Conservation (phyloP, 805 yeast species). For the Cyberlindnera mississippiensis region DNA sequence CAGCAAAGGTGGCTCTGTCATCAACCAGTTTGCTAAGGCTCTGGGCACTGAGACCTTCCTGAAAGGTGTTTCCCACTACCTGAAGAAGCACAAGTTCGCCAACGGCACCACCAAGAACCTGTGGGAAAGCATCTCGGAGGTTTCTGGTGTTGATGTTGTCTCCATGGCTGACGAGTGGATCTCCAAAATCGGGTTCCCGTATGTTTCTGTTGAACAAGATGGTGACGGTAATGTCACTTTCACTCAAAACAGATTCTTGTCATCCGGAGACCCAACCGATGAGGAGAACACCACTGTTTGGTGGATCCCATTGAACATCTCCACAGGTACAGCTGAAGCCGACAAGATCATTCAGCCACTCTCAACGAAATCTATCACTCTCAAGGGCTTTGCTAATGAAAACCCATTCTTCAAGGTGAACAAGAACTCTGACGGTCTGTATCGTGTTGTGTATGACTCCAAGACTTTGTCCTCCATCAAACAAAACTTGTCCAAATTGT, state of each 20-base stretch:
- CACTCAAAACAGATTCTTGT: conserved; percentile 68
- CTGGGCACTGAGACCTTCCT: conserved; percentile 71
- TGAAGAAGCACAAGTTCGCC: conserved; percentile 70
- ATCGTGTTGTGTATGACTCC: conserved; percentile 64
- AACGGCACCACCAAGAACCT: conserved; percentile 72
- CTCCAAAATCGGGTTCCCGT: conserved; percentile 73
- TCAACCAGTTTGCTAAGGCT: conserved; percentile 73
- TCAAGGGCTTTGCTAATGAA: conserved; percentile 36
- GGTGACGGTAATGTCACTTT: conserved; percentile 44
- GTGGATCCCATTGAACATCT: conserved; percentile 51
- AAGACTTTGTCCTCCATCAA: conserved; percentile 63
- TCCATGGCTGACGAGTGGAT: conserved; percentile 75
- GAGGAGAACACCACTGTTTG: conserved; percentile 66
- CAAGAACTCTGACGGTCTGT: conserved; percentile 70
- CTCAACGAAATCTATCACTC: conserved; percentile 42
- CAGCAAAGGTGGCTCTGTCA: conserved; percentile 73
- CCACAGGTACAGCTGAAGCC: conserved; percentile 43
- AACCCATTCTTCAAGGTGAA: conserved; percentile 60
- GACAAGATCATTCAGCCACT: conserved; percentile 54
- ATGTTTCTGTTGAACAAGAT: conserved; percentile 54
- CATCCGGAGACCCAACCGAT: conserved; percentile 68
- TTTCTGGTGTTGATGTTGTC: conserved; percentile 66
- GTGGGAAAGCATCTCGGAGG: conserved; percentile 66
- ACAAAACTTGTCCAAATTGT: conserved; percentile 47
- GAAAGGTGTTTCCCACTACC: conserved; percentile 73